phyloP scores from a whole-genome alignment of 2,329 filamentous ascomycete genomes.

The Pestalotiopsis fici region DNA sequence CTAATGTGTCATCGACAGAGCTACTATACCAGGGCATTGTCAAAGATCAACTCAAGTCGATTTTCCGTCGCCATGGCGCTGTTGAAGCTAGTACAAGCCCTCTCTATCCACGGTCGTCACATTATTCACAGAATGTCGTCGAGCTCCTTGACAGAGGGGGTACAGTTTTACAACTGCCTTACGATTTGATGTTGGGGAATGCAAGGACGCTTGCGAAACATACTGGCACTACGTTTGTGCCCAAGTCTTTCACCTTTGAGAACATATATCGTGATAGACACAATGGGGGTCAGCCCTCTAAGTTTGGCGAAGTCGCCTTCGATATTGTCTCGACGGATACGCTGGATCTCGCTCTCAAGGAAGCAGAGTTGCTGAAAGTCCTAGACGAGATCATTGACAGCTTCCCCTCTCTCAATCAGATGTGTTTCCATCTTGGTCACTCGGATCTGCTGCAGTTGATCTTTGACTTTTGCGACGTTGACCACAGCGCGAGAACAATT shows the following conservation, averaged over 20 bases:
- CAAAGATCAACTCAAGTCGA: conserved; percentile 70
- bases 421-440: conserved; percentile 92
- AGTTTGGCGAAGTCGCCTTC: conserved; percentile 90
- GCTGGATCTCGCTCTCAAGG: conserved; percentile 81
- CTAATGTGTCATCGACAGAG: conserved; percentile 56
- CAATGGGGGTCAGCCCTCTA: conserved; percentile 78
- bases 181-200: conserved; percentile 86
- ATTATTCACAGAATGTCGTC: conserved; percentile 77
- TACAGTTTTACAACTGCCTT: conserved; percentile 90
- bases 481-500: conserved; percentile 63
- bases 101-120: conserved; percentile 79
- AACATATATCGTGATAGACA: conserved; percentile 80
- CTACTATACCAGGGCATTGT: conserved; percentile 73
- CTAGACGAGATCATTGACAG: conserved; percentile 84
- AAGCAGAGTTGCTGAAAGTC: conserved; percentile 92
- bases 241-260: conserved; percentile 85
- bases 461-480: conserved; percentile 88
- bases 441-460: conserved; percentile 82
- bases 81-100: conserved; percentile 75
- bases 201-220: conserved; percentile 81
- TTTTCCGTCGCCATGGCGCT: conserved; percentile 89
- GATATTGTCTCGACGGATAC: conserved; percentile 88
- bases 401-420: conserved; percentile 74
- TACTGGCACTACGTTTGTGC: conserved; percentile 58
- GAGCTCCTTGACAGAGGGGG: conserved; percentile 81